A percentile compares a stretch with the other conserved stretches of the same genome.
These are phyloP conservation scores for Macroventuria anomochaeta DNA, from an alignment of 2,329 filamentous ascomycete genomes.

Conservation along the genomic window DNA sequence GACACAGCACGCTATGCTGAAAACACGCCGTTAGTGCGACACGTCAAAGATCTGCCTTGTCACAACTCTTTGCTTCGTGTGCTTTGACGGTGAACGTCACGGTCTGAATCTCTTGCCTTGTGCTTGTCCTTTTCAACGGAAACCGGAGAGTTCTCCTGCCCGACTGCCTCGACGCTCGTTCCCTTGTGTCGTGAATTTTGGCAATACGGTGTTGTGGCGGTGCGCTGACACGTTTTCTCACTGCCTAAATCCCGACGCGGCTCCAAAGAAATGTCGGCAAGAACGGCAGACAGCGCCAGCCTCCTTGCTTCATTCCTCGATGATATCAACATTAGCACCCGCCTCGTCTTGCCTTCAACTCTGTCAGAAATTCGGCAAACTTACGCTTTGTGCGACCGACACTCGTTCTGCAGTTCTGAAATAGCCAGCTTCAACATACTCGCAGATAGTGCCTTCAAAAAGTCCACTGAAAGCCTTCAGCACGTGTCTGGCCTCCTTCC, in stretches of 20 bases:
- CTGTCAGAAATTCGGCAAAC: neutral
- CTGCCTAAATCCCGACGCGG: slow-evolving; percentile 22
- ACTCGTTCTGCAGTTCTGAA: neutral
- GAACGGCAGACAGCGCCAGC: slow-evolving; percentile 19
- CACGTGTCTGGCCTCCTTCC: too few relatives aligned
- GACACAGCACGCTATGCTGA: slow-evolving; percentile 5
- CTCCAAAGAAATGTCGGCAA: slow-evolving; percentile 20
- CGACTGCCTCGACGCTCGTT: neutral
- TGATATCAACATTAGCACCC: neutral
- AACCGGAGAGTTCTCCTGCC: neutral
- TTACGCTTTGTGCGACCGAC: neutral
- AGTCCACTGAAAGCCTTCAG: too few relatives aligned
- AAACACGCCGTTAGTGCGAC: slow-evolving; percentile 2
- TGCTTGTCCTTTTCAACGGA: neutral
- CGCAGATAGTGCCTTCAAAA: too few relatives aligned
- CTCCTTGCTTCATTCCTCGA: neutral
- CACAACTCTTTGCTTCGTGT: slow-evolving; percentile 3
- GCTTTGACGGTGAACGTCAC: neutral
- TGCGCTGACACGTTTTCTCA: slow-evolving; percentile 15
- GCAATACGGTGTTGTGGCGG: slow-evolving; percentile 23
- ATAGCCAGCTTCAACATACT: too few relatives aligned
- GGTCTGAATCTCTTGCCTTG: slow-evolving; percentile 4
- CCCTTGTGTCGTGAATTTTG: neutral
- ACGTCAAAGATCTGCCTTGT: neutral
- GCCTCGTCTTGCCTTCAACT: neutral